These are phyloP conservation scores for Chlorella sp. DNA, from an alignment of 139 green algal species.

Conservation along the genomic window DNA sequence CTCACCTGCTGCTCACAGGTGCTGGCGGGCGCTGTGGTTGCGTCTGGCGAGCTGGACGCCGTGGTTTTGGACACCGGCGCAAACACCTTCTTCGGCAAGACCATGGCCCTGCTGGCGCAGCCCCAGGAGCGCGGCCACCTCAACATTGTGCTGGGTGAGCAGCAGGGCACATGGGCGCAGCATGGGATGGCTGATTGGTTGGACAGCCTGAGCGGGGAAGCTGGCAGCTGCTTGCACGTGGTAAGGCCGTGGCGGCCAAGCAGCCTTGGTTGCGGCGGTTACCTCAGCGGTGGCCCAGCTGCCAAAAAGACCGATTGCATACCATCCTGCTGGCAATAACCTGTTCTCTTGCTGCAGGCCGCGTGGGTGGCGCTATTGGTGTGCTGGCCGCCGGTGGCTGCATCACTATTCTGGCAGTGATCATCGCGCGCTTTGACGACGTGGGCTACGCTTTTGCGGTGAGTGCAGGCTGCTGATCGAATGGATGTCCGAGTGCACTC, in stretches of 20 bases:
- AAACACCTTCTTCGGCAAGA: constrained; percentile 89
- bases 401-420: constrained; percentile 37
- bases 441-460: constrained; percentile 41
- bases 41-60: constrained; percentile 80
- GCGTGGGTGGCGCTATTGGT: constrained; percentile 17
- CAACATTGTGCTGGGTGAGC: constrained; percentile 48
- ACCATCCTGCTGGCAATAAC: no score
- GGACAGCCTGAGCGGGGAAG: no score
- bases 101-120: constrained; percentile 72
- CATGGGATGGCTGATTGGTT: not conserved
- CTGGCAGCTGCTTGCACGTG: no score
- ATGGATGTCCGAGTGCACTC: no score
- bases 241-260: no score
- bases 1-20: constrained; percentile 46
- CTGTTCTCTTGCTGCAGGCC: no score
- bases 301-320: no score
- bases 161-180: not conserved
- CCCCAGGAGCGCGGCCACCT: constrained; percentile 56
- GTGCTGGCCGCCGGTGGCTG: constrained; percentile 26
- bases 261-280: no score
- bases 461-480: not conserved
- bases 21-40: constrained; percentile 78
- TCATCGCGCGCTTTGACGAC: constrained; percentile 3
- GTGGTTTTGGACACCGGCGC: constrained; percentile 74
- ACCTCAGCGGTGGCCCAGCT: no score